Percentiles rank a stretch among this genome's conserved stretches.
Conservation (phyloP, 2,329 filamentous ascomycete genomes). For the Penicillium sp. region DNA sequence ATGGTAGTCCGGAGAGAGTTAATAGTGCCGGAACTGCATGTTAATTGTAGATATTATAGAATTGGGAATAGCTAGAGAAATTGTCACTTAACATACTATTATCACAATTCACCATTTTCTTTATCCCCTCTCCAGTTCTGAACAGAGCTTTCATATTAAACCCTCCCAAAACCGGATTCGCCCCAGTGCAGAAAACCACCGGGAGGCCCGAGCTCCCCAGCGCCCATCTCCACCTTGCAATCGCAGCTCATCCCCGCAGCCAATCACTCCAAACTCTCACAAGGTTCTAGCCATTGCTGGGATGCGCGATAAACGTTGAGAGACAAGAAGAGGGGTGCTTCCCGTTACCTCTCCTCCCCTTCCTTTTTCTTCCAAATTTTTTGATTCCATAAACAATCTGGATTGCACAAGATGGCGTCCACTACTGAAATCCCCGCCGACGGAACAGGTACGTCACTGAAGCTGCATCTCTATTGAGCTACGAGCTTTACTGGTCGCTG, state of each 20-base stretch:
- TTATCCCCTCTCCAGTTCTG: background rate
- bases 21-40: background rate
- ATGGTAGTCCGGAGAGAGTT: background rate
- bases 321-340: slow-evolving; percentile 9
- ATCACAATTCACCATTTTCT: background rate
- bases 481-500: background rate
- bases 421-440: slow-evolving; percentile 23
- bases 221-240: slow-evolving; percentile 16
- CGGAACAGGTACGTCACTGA: slow-evolving; percentile 28
- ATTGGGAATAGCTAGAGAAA: background rate
- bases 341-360: slow-evolving; percentile 11
- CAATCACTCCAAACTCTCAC: slow-evolving; percentile 11
- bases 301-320: slow-evolving; percentile 15
- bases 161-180: slow-evolving; percentile 14
- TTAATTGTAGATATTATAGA: background rate
- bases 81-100: too few relatives aligned
- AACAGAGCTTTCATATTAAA: background rate
- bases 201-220: slow-evolving; percentile 29
- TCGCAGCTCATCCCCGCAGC: slow-evolving; percentile 12
- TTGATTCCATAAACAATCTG: background rate
- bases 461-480: background rate
- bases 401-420: slow-evolving; percentile 30
- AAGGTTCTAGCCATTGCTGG: background rate
- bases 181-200: slow-evolving; percentile 11
- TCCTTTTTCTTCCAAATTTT: slow-evolving; percentile 15